Percentiles rank a stretch among this genome's conserved stretches.
Conservation (phyloP, 2,329 filamentous ascomycete species). For the Lasiodiplodia citricola region DNA sequence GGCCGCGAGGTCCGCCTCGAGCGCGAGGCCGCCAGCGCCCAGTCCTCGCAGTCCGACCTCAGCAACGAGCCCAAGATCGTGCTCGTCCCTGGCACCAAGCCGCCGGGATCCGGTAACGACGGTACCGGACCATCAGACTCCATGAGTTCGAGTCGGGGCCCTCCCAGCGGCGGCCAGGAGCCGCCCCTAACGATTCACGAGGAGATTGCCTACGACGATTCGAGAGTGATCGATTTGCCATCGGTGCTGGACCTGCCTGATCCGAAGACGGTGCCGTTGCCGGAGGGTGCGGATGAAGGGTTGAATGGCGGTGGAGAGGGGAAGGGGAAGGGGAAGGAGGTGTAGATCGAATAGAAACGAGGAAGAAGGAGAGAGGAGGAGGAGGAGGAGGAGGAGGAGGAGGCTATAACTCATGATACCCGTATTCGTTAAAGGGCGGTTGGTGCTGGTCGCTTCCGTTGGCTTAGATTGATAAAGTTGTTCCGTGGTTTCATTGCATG, state of each 20-base stretch:
- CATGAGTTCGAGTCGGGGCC: slow-evolving; percentile 25
- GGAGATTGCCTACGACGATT: slow-evolving; percentile 24
- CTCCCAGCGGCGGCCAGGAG: slow-evolving; percentile 12
- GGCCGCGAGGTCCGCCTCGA: slow-evolving; percentile 84
- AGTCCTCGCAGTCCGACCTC: slow-evolving; percentile 30
- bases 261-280: slow-evolving; percentile 33
- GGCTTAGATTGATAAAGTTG: slow-evolving; percentile 1
- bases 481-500: not conserved
- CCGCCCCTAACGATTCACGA: slow-evolving; percentile 41
- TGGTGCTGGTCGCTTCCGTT: slow-evolving; percentile 4
- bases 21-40: slow-evolving; percentile 53
- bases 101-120: not conserved
- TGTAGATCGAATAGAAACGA: not conserved
- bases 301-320: not conserved
- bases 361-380: not conserved
- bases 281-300: slow-evolving; percentile 16
- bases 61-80: slow-evolving; percentile 32
- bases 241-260: slow-evolving; percentile 44
- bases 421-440: not conserved
- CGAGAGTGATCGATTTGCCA: slow-evolving; percentile 41
- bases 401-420: not conserved
- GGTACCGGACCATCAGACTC: not conserved
- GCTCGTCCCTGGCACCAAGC: slow-evolving; percentile 18
- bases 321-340: slow-evolving; percentile 1
- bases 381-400: not conserved